A percentile compares a stretch with the other conserved stretches of the same genome.
These are phyloP conservation scores for Camelina hispida DNA, from an alignment of 345 rosid genomes.

Conservation along the genomic window DNA sequence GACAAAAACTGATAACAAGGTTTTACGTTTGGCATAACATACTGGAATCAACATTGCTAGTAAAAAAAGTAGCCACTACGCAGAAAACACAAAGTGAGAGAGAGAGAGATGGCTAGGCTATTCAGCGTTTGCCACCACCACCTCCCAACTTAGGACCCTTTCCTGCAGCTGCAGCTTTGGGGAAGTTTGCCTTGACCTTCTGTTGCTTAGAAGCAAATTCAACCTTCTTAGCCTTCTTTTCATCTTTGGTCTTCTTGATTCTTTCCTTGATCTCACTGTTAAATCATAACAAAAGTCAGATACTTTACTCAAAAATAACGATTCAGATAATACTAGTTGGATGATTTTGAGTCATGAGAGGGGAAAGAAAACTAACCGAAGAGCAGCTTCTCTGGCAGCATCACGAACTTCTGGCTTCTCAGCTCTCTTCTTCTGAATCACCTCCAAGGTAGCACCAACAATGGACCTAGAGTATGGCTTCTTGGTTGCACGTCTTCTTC, in stretches of 20 bases:
- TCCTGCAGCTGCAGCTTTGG: slow-evolving; percentile 44
- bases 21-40: slow-evolving; percentile 31
- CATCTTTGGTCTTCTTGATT: slow-evolving; percentile 49
- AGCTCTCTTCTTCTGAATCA: slow-evolving; percentile 74
- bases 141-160: slow-evolving; percentile 50
- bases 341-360: not conserved
- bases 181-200: slow-evolving; percentile 41
- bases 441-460: slow-evolving; percentile 79
- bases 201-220: slow-evolving; percentile 44
- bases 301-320: not conserved
- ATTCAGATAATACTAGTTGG: not conserved
- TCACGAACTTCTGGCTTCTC: slow-evolving; percentile 90
- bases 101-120: not conserved
- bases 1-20: slow-evolving; percentile 26
- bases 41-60: slow-evolving; percentile 34
- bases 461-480: slow-evolving; percentile 85
- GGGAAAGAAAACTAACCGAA: slow-evolving; percentile 48
- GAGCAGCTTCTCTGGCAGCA: slow-evolving; percentile 80
- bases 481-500: slow-evolving; percentile 65
- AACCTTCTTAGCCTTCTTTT: slow-evolving; percentile 49
- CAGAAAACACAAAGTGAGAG: slow-evolving; percentile 5
- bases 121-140: slow-evolving; percentile 52
- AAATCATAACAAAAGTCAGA: not conserved
- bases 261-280: slow-evolving; percentile 52
- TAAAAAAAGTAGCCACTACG: slow-evolving; percentile 36